A percentile compares a stretch with the other conserved stretches of the same genome.
Evolutionary conservation across 2,329 filamentous ascomycete genomes (phyloP).

Genomic region (Didymella segeticola): DNA sequence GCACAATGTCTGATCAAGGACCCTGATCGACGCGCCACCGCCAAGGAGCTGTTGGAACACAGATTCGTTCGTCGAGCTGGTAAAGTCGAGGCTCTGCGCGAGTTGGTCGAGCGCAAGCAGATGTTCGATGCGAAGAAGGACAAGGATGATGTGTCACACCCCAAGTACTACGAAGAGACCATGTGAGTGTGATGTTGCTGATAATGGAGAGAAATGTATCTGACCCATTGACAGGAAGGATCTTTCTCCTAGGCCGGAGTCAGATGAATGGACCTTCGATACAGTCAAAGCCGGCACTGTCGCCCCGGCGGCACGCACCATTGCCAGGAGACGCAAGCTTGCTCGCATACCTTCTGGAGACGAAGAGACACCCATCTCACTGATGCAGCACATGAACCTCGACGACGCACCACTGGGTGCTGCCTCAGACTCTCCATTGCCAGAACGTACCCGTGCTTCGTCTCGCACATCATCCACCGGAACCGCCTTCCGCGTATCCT

Average conservation of each 20-base stretch:
- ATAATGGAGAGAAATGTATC: slow-evolving; percentile 1
- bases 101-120: slow-evolving; percentile 82
- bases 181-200: slow-evolving; percentile 57
- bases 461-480: slow-evolving; percentile 48
- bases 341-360: slow-evolving; percentile 54
- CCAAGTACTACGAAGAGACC: slow-evolving; percentile 93
- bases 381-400: slow-evolving; percentile 53
- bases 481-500: slow-evolving; percentile 47
- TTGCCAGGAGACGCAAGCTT: slow-evolving; percentile 57
- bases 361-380: slow-evolving; percentile 41
- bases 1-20: slow-evolving; percentile 91
- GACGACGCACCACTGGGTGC: slow-evolving; percentile 52
- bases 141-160: slow-evolving; percentile 62
- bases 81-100: slow-evolving; percentile 85
- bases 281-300: slow-evolving; percentile 79
- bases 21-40: slow-evolving; percentile 80
- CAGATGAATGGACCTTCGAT: slow-evolving; percentile 93
- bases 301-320: slow-evolving; percentile 55
- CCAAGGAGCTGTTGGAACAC: slow-evolving; percentile 86
- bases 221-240: slow-evolving; percentile 22
- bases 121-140: slow-evolving; percentile 79
- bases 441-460: slow-evolving; percentile 35
- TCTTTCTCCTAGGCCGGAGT: slow-evolving; percentile 53
- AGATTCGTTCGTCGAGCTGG: slow-evolving; percentile 87
- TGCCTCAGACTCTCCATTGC: slow-evolving; percentile 46